Base-by-base conservation (phyloP, 2,329 filamentous ascomycete species). In the Scopulariopsis brevicaulis region DNA sequence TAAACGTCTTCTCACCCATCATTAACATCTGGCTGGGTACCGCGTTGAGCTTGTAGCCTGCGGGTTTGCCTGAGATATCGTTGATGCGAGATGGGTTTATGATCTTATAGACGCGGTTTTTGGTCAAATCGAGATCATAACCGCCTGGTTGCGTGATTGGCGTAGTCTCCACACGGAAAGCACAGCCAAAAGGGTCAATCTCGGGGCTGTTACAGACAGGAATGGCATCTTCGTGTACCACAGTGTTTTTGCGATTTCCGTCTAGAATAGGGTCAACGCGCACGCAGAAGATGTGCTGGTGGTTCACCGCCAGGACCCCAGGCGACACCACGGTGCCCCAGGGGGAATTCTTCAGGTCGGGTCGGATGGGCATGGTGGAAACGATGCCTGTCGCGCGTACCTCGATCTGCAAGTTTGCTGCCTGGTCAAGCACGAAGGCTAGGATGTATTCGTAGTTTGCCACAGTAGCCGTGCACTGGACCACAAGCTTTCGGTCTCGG, bases 381-480 rank as follows among this genome's bases (percentile, higher is more conserved):
- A 88, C 74, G 48, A 89, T 82, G 2, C 85, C 85, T 0, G 85
- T 89, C 0, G 85, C 84, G 1, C 85, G 77, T 0, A 80, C 79
- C 67, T 89, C 84, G 51, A 85, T 71, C 0, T 75, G 76, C 54
- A 89, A 77, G 6, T 76, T 79, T 2, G 80, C 86, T 1, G 81
- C 77, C 54, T 84, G 82, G 62, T 85, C 78, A 58, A 89, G 79
- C 60, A 74, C 75, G 59, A 73, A 80, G 54, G 72, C 70, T 51
- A 80, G 74, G 3, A 78, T 70, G 60, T 80, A 89, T 65, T 89
- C 86, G 70, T 89, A 89, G 70, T 89, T 89, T 37, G 80, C 81
- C 0, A 87, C 75, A 0, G 86, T 89, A 63, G 85, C 81, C 67
- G 87, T 84, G 65, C 80, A 85, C 64, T 89, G 85, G 2, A 89